Conservation (phyloP, 2,329 filamentous ascomycete genomes). For the Didymosphaeria variabile region DNA sequence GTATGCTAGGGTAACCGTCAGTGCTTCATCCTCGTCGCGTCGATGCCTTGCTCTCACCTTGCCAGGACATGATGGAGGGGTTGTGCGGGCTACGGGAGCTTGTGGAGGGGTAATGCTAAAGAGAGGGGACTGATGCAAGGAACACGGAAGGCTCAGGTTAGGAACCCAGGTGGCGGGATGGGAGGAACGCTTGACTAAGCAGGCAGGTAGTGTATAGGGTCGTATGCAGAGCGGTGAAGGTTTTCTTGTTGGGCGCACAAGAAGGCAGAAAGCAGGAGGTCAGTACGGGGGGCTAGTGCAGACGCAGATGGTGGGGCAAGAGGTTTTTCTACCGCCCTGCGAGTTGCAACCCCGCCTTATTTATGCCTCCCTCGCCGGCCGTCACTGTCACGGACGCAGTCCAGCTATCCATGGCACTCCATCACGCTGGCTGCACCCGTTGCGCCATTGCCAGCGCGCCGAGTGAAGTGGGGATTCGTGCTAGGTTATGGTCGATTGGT, state of each 20-base stretch:
- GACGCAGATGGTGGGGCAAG: constrained; percentile 25
- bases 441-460: background rate
- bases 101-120: constrained; percentile 24
- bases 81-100: constrained; percentile 34
- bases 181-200: constrained; percentile 20
- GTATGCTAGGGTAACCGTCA: constrained; percentile 48
- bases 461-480: constrained; percentile 22
- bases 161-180: background rate
- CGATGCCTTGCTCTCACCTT: constrained; percentile 45
- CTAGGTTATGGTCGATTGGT: too few relatives aligned
- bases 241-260: constrained; percentile 23
- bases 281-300: constrained; percentile 16
- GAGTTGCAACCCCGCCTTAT: constrained; percentile 19
- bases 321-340: constrained; percentile 16
- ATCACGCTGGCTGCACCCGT: constrained; percentile 2
- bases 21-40: constrained; percentile 23
- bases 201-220: constrained; percentile 8
- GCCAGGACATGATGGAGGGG: constrained; percentile 54
- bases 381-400: background rate
- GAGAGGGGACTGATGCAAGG: constrained; percentile 23
- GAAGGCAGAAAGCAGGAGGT: constrained; percentile 12
- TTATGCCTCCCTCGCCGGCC: constrained; percentile 1
- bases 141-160: background rate
- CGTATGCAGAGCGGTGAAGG: constrained; percentile 24
- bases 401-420: background rate